Evolutionary conservation across 179 eudicot species (phyloP).

Genomic region (Beta macrorhiza): DNA sequence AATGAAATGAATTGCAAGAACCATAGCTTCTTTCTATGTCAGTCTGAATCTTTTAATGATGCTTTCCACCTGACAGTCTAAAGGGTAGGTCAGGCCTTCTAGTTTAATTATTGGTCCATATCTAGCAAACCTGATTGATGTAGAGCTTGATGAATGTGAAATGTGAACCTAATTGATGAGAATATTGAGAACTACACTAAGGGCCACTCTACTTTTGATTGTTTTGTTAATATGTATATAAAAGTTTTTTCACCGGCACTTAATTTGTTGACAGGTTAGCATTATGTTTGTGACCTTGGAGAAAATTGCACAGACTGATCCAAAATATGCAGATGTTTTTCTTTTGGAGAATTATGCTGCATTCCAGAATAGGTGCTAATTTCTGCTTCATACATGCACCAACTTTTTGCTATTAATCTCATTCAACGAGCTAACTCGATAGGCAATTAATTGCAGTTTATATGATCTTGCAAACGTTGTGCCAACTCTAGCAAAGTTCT

Average conservation of each 20-base stretch:
- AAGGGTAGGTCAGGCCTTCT: no score
- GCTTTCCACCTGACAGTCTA: neutral
- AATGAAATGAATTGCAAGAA: neutral
- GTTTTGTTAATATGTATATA: neutral
- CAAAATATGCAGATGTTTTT: constrained; percentile 75
- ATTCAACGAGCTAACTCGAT: constrained; percentile 25
- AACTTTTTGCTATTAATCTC: neutral
- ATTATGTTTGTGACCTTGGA: constrained; percentile 94
- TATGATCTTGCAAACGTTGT: constrained; percentile 97
- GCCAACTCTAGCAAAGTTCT: constrained; percentile 85
- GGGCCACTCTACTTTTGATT: neutral
- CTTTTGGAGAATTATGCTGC: constrained; percentile 96
- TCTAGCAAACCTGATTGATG: neutral
- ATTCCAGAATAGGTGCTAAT: constrained; percentile 82
- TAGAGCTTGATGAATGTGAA: neutral
- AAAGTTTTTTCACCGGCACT: neutral
- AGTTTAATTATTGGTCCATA: neutral
- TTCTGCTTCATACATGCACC: constrained; percentile 17
- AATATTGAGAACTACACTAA: neutral
- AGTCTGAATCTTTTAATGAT: neutral
- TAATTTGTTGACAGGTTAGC: constrained; percentile 57
- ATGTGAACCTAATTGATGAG: neutral
- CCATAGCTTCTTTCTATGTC: neutral
- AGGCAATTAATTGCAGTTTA: constrained; percentile 54
- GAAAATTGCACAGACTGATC: constrained; percentile 77